Conservation (phyloP, 257 asterid genomes). For the Cynanchum wilfordii region DNA sequence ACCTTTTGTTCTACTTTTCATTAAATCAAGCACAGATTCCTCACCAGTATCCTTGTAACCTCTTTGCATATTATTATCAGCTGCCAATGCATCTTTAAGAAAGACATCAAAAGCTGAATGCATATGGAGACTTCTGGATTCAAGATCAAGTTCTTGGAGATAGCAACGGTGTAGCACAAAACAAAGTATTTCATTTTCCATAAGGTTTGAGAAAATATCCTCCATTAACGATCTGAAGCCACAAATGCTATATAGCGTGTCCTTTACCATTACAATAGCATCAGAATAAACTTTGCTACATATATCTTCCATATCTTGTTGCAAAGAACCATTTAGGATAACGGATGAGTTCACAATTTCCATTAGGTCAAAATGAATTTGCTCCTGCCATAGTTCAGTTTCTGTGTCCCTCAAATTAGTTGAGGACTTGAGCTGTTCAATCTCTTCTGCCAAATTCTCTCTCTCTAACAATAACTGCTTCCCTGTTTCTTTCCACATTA, state of each 20-base stretch:
- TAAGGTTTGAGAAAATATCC: conserved; percentile 35
- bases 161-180: conserved; percentile 46
- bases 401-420: conserved; percentile 30
- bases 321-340: conserved; percentile 55
- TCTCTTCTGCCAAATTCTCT: conserved; percentile 45
- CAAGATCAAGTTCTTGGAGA: conserved; percentile 29
- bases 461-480: conserved; percentile 44
- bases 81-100: conserved; percentile 24
- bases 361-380: conserved; percentile 28
- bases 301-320: conserved; percentile 40
- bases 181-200: conserved; percentile 40
- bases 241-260: conserved; percentile 33
- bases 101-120: conserved; percentile 21
- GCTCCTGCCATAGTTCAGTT: conserved; percentile 34
- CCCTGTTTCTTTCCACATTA: conserved; percentile 51
- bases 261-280: conserved; percentile 43
- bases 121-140: conserved; percentile 22
- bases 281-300: conserved; percentile 34
- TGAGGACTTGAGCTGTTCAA: conserved; percentile 37
- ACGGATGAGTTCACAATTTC: conserved; percentile 35
- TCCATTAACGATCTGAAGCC: conserved; percentile 48
- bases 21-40: conserved; percentile 18
- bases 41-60: conserved; percentile 14
- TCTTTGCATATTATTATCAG: conserved; percentile 20
- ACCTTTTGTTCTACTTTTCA: conserved; percentile 23